Base-by-base conservation (phyloP, 2,329 filamentous ascomycete genomes). In the Blumeria hordei region DNA sequence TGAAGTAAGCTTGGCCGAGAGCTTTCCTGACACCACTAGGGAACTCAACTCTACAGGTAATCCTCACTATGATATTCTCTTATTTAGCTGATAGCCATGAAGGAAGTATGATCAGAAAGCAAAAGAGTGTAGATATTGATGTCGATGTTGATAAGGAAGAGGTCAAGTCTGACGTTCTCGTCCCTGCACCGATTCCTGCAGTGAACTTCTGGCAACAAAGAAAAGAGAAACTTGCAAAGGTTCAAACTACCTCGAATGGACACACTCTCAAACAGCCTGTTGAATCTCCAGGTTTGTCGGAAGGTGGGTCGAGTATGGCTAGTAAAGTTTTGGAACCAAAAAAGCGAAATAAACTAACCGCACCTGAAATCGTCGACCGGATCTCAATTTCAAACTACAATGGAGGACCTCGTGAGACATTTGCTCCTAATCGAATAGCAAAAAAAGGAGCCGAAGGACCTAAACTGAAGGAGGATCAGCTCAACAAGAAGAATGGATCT, bases 161-260 rank as follows among this genome's bases (percentile, higher is more conserved):
- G 57, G 70, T 77, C 58, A 71, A 71, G 12, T 70, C 76, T 61
- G 70, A 78, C 47, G 68, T 71, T 58, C 72, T 94, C 44, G 81
- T 83, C 50, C 86, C 92, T 58, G 90, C 90, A 16, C 83, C 87
- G 34, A 74, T 85, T 45, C 92, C 92, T 0, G 68, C 78, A 1
- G 83, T 95, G 56, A 98, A 98, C 67, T 72, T 88, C 58, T 98
- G 92, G 90, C 76, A 81, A 59, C 79, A 88, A 68, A 78, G 88
- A 55, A 81, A 76, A 62, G 81, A 87, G 63, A 80, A 74, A 58
- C 68, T 73, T n/a, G 69, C 72, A 41, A 74, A 73, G 64, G 62
- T 64, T 53, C 75, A 73, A 62, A 54, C 58, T 6, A 54, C 54
- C 14, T 21, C 55, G 28, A 50, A 6, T 52, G 3, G 7, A 44